Evolutionary conservation across 257 asterid genomes (phyloP), one percentile per base, ranked within the genome.

Genomic region (Plantago ovata): DNA sequence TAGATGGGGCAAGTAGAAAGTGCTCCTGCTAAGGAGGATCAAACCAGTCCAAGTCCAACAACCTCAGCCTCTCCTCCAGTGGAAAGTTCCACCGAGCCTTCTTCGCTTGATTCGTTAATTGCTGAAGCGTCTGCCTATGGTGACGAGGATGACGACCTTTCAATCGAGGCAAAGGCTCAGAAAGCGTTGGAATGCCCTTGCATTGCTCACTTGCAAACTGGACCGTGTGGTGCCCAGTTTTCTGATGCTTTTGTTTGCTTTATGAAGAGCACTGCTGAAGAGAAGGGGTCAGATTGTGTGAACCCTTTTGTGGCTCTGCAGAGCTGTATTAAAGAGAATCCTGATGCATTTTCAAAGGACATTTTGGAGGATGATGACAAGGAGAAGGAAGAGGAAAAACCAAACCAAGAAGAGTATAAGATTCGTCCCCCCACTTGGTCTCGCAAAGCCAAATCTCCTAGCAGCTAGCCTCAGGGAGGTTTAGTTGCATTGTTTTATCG

Each of bases 101-200:
- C 81, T n/a, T 79, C 94, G 20, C 79, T 84, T 3, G 95, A 82
- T 75, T 81, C 86, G 9, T 75, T 81, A 36, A 72, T 87, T 38
- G 80, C 91, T 40, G 94, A 87, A 77, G 95, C 95, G 58, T 88
- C 87, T 9, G 95, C 95, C 15, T 87, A 79, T 18, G 94, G 95
- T 3, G 71, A 62, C 38, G 84, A 75, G 38, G 87, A 68, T 55
- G 72, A 43, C 19, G 68, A 58, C 43, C 63, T 70, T 67, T 80
- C 96, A 19, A 70, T 66, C 10, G 94, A 92, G 39, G 93, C 62
- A 44, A 81, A 81, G 72, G 98, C 95, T 46, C 82, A 82, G 56
- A 82, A 73, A 68, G 97, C 98, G 56, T 61, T 92, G 51, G 95
- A 88, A 38, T 92, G 98, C 74, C 98, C 98, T 21, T 92, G 96